Percentiles rank a stretch among this genome's conserved stretches.
These are phyloP conservation scores for Begonia masoniana DNA, from an alignment of 306 rosid genomes.

Conservation along the genomic window DNA sequence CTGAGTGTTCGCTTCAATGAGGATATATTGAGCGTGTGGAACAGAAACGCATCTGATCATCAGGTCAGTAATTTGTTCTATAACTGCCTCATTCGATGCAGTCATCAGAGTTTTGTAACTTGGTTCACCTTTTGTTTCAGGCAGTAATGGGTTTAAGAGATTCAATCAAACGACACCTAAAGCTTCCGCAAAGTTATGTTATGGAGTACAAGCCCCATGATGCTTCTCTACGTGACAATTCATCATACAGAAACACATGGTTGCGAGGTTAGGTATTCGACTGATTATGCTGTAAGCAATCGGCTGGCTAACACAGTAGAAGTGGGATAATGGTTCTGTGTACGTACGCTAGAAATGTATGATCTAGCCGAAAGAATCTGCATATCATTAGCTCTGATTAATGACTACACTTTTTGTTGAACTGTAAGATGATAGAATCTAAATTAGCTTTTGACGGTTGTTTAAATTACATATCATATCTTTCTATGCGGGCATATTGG, in stretches of 20 bases:
- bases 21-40: slow-evolving; percentile 90
- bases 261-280: slow-evolving; percentile 7
- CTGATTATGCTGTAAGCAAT: too few relatives aligned
- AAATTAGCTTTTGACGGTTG: too few relatives aligned
- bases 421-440: too few relatives aligned
- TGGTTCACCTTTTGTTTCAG: slow-evolving; percentile 22
- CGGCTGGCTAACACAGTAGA: too few relatives aligned
- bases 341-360: too few relatives aligned
- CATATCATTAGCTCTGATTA: too few relatives aligned
- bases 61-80: slow-evolving; percentile 36
- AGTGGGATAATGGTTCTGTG: too few relatives aligned
- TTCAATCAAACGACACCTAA: slow-evolving; percentile 72
- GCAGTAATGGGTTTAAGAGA: slow-evolving; percentile 86
- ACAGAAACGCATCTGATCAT: slow-evolving; percentile 76
- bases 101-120: background rate
- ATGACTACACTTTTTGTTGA: too few relatives aligned
- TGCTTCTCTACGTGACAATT: slow-evolving; percentile 82
- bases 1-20: slow-evolving; percentile 89
- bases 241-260: slow-evolving; percentile 95
- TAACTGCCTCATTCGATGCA: background rate
- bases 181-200: slow-evolving; percentile 33
- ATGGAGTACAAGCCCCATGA: slow-evolving; percentile 95
- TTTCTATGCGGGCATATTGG: too few relatives aligned
- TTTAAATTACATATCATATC: too few relatives aligned
- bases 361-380: too few relatives aligned